Base-by-base conservation (phyloP, 2,329 filamentous ascomycete species). In the Juglanconis sp. region DNA sequence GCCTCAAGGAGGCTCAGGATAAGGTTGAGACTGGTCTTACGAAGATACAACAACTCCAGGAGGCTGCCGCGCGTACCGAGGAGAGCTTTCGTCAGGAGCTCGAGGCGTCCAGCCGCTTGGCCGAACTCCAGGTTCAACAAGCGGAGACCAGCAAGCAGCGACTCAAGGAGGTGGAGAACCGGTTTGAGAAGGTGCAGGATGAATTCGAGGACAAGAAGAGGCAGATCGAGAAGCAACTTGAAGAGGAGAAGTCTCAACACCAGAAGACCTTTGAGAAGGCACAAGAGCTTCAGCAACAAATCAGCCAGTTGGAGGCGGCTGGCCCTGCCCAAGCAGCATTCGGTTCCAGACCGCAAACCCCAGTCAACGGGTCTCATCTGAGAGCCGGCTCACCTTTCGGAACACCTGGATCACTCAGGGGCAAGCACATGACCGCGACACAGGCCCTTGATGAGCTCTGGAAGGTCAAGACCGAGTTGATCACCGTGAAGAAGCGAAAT, bases 21-120 rank as follows among this genome's bases (percentile, higher is more conserved):
- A 96, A 95, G 76, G 88, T 91, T 1, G 93, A 98, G 62, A 91
- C 97, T 61, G 87, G 89, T 5, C 83, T 96, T 49, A 79, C 84
- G 48, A 92, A 88, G 69, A 86, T 96, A 35, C 92, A 97, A 69
- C 88, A 92, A 71, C 83, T 97, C 38, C 89, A 95, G 69, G 92
- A 96, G 70, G 85, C 91, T 24, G 89, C 90, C 32, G 88, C 91
- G 1, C 86, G 90, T 57, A 87, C 87, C n/a, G 88, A 96, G 63
- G 90, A 97, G 71, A 88, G 89, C 63, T 96, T 95, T 79, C 87
- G 89, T 67, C 87, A 93, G 59, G 93, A 98, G 71, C 81, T 96
- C 7, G 92, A 96, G 65, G 89, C 89, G 64, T 87, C 90, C 32
- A 87, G 86, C 61, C 86, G 95, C 49, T 82, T 99, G 24, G 90